Conservation (phyloP, 495 filamentous ascomycete genomes). For the Usnea hakonensis region DNA sequence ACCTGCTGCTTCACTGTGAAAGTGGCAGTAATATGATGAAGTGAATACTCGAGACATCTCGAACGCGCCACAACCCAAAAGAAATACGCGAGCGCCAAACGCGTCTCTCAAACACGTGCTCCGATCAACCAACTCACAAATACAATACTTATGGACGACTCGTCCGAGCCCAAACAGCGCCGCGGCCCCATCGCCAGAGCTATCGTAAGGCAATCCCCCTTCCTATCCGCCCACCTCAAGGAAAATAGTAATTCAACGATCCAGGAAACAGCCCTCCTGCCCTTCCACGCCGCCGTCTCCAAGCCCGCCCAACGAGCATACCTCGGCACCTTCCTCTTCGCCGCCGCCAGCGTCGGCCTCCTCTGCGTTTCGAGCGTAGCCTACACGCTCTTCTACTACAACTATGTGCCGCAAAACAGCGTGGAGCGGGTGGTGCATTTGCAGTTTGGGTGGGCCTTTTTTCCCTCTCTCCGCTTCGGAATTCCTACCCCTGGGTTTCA, state of each 20-base stretch:
- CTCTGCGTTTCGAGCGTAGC: conserved; percentile 55
- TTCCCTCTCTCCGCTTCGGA: neutral
- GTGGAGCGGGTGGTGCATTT: conserved; percentile 63
- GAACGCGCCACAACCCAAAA: neutral
- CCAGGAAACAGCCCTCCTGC: conserved; percentile 27
- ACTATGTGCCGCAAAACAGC: conserved; percentile 67
- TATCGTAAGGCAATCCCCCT: conserved; percentile 2
- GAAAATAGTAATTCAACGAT: neutral
- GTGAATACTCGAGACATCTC: neutral
- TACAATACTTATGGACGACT: conserved; percentile 7
- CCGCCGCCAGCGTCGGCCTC: conserved; percentile 49
- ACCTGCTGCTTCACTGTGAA: neutral
- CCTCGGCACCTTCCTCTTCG: conserved; percentile 58
- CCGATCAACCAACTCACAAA: neutral
- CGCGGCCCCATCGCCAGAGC: neutral
- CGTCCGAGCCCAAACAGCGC: neutral
- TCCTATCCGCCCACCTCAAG: neutral
- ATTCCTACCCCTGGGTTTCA: too few species aligned
- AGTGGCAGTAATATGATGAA: neutral
- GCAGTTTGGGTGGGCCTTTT: conserved; percentile 72
- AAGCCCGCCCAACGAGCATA: conserved; percentile 63
- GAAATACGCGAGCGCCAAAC: conserved; percentile 3
- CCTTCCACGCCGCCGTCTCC: conserved; percentile 51
- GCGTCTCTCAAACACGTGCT: neutral
- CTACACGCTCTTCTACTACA: conserved; percentile 73